These are phyloP conservation scores for Lizanozyma gosingica DNA, from an alignment of 1,139 yeast genomes.

Conservation along the genomic window DNA sequence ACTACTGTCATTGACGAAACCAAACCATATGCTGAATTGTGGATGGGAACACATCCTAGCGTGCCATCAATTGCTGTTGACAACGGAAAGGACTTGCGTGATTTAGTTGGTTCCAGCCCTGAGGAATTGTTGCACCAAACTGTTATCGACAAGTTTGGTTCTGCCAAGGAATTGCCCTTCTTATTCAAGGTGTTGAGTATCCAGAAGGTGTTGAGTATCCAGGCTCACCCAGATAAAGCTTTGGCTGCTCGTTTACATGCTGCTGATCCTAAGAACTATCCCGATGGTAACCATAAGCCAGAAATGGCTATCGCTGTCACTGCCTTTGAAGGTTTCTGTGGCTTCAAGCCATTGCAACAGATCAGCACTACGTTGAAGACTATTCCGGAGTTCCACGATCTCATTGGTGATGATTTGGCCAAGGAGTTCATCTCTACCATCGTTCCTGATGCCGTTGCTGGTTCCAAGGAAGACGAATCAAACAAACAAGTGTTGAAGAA, in stretches of 20 bases:
- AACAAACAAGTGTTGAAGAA: slow-evolving; percentile 63
- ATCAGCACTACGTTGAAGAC: slow-evolving; percentile 56
- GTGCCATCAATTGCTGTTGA: slow-evolving; percentile 68
- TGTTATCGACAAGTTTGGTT: slow-evolving; percentile 60
- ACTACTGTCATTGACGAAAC: slow-evolving; percentile 52
- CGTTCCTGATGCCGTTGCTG: slow-evolving; percentile 34
- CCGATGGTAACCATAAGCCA: slow-evolving; percentile 97
- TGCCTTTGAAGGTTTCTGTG: slow-evolving; percentile 94
- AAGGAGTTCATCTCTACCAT: slow-evolving; percentile 44
- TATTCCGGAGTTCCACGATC: slow-evolving; percentile 65
- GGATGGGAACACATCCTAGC: slow-evolving; percentile 99
- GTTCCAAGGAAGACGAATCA: slow-evolving; percentile 36
- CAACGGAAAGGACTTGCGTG: slow-evolving; percentile 50
- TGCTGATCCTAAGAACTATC: slow-evolving; percentile 86
- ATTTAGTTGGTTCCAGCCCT: slow-evolving; percentile 56
- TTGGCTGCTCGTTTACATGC: slow-evolving; percentile 71
- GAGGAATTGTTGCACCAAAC: slow-evolving; percentile 44
- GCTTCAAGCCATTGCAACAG: slow-evolving; percentile 84
- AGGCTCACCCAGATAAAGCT: slow-evolving; percentile 94
- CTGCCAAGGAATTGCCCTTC: slow-evolving; percentile 71
- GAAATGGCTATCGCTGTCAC: slow-evolving; percentile 99
- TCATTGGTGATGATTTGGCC: slow-evolving; percentile 59
- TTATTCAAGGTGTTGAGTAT: slow-evolving; percentile 89
- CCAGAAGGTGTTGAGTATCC: slow-evolving; percentile 86
- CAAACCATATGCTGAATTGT: slow-evolving; percentile 82